Evolutionary conservation across 306 rosid species (phyloP).

Genomic region (Trifolium repens): DNA sequence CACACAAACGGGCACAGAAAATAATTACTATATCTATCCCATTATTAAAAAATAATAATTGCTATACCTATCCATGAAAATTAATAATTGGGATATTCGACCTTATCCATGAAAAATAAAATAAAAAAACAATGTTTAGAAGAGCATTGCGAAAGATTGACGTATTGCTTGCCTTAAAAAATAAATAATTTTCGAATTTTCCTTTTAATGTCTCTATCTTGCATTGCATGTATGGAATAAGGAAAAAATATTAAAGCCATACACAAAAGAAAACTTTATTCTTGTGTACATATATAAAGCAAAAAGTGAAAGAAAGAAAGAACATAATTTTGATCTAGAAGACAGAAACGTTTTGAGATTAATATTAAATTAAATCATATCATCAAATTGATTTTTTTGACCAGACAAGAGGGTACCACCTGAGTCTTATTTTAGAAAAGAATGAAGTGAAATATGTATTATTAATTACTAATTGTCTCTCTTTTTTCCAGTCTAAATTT

Average conservation of each 20-base stretch:
- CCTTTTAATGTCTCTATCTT: not conserved
- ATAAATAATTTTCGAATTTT: not conserved
- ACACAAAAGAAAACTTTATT: constrained; percentile 28
- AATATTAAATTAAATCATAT: constrained; percentile 10
- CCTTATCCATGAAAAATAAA: not conserved
- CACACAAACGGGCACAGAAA: too few relatives aligned
- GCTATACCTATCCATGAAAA: too few relatives aligned
- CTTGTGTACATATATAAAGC: not conserved
- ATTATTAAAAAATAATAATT: too few relatives aligned
- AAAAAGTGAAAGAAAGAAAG: constrained; percentile 32
- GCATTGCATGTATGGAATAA: not conserved
- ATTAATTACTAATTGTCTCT: not conserved
- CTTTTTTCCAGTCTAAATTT: constrained; percentile 3
- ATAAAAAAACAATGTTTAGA: not conserved
- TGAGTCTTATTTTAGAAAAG: not conserved
- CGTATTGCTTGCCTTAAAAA: constrained; percentile 34
- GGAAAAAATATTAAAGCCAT: constrained; percentile 29
- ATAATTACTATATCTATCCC: too few relatives aligned
- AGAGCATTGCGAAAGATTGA: constrained; percentile 48
- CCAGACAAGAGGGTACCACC: constrained; percentile 23
- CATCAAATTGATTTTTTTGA: not conserved
- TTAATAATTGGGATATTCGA: not conserved
- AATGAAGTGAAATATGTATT: constrained; percentile 15
- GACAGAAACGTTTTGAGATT: constrained; percentile 7
- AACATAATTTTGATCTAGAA: not conserved